Percentiles rank a stretch among this genome's conserved stretches.
Conservation (phyloP, 441 rosid species). For the Lagerstroemia fauriei region DNA sequence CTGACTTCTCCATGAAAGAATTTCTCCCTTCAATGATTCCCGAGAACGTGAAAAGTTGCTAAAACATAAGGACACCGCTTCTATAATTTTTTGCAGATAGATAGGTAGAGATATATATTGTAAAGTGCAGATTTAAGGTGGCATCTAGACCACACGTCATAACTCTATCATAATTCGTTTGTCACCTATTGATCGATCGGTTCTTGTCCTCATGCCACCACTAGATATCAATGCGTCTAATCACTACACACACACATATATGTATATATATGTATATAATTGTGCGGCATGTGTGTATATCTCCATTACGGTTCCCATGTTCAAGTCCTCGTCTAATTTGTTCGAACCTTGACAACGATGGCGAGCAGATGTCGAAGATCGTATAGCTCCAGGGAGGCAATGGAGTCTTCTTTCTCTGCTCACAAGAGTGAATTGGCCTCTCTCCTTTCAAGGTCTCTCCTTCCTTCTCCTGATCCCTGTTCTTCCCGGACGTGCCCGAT, state of each 20-base stretch:
- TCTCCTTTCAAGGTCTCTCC: slow-evolving; percentile 76
- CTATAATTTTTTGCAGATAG: no score
- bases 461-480: neutral
- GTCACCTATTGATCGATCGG: neutral
- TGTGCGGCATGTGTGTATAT: neutral
- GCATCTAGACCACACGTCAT: neutral
- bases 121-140: no score
- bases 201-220: neutral
- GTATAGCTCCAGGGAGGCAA: slow-evolving; percentile 70
- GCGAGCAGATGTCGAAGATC: neutral
- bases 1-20: no score
- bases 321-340: neutral
- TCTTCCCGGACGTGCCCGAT: neutral
- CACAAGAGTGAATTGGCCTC: slow-evolving; percentile 80
- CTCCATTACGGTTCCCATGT: neutral
- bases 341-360: neutral
- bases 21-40: no score
- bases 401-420: slow-evolving; percentile 74
- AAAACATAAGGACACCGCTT: no score
- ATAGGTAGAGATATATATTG: no score
- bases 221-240: neutral
- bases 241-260: neutral
- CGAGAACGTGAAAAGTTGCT: no score
- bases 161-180: no score
- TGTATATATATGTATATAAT: no score